Base-by-base conservation (phyloP, 2,329 filamentous ascomycete species). In the Capronia epimyces region DNA sequence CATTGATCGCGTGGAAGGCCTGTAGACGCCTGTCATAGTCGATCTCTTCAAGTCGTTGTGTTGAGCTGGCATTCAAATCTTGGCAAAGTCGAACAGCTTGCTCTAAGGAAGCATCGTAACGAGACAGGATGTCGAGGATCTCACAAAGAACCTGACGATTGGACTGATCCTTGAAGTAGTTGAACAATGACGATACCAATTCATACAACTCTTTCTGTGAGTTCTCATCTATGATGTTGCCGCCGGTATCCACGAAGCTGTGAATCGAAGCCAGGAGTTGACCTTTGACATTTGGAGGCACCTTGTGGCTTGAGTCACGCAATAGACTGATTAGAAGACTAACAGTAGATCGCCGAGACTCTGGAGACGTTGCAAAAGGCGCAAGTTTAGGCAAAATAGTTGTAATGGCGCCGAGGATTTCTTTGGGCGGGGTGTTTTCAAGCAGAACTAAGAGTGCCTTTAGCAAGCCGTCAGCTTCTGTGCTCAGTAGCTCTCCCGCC, bases 11-110 rank as follows among this genome's bases (percentile, higher is more conserved):
- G 51, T 78, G 83, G 69, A 93, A 97, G 2, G 89, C 89, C 41
- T 76, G 71, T 4, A 95, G 77, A 13, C 93, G 84, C 50, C 80
- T 81, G 59, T 94, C 87, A 64, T 95, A 96, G 68, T 97, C 87
- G 1, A 89, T 85, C 63, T 95, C 87, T 61, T 93, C 88, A 16
- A 98, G 75, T 39, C 83, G 83, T 21, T 77, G 79, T 41, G 75
- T 73, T 1, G 81, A 82, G 62, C 86, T 89, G 0, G 93, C 83
- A 63, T 98, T 97, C 47, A 98, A 75, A 54, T 87, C 83, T 22
- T 78, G 72, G 62, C 89, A 95, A 2, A 96, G 73, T 12, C 36
- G 46, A 4, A 71, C 70, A 1, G 89, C 84, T 50, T 89, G 76
- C 46, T 82, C 76, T 0, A 90, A 71, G 0, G 78, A 75, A 3